A percentile compares a stretch with the other conserved stretches of the same genome.
These are phyloP conservation scores for Caryopteris hybrid DNA, from an alignment of 305 asterid genomes.

Conservation along the genomic window DNA sequence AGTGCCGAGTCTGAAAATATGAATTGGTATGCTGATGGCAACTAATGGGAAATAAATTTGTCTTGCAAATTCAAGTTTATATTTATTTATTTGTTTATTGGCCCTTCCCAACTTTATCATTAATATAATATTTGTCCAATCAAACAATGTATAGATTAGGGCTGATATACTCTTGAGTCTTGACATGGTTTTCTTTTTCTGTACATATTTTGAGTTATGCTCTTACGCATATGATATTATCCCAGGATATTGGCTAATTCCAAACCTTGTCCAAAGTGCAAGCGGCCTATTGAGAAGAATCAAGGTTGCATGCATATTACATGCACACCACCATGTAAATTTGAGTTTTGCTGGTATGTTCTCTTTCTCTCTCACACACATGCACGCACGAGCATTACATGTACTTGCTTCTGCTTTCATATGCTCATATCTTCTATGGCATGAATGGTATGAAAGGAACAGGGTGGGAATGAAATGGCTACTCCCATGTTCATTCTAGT, in stretches of 20 bases:
- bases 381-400: neutral
- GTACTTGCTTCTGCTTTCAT: conserved; percentile 14
- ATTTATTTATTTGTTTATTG: neutral
- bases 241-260: conserved; percentile 93
- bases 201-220: neutral
- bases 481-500: too few relatives aligned
- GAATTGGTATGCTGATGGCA: conserved; percentile 60
- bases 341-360: conserved; percentile 91
- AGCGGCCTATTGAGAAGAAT: conserved; percentile 92
- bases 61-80: conserved; percentile 3
- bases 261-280: conserved; percentile 95
- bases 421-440: neutral
- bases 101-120: neutral
- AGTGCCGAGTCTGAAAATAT: conserved; percentile 95
- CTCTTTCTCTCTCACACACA: neutral
- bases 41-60: conserved; percentile 1
- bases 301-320: conserved; percentile 98
- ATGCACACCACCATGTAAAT: conserved; percentile 93
- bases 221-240: conserved; percentile 17
- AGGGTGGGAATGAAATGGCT: too few relatives aligned
- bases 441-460: too few relatives aligned
- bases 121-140: neutral
- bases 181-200: neutral
- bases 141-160: neutral
- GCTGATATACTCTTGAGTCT: conserved; percentile 10